Percentiles rank a stretch among this genome's conserved stretches.
Evolutionary conservation across 129 eudicot genomes (phyloP).

Genomic region (Dittrichia graveolens): DNA sequence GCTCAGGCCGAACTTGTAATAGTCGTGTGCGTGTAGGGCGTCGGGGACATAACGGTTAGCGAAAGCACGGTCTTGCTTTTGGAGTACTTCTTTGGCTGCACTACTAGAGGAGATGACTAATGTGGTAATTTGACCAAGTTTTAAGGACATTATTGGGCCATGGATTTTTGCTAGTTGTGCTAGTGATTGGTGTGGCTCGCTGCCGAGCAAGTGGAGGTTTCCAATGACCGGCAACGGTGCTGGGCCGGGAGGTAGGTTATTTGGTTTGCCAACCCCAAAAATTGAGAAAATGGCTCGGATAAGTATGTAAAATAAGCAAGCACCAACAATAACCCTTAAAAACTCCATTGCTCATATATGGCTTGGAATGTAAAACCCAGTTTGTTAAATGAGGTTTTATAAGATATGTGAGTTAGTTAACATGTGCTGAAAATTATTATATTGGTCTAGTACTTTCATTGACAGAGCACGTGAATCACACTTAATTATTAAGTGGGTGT

Average conservation of each 20-base stretch:
- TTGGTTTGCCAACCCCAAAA: neutral
- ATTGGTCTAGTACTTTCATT: too few species aligned
- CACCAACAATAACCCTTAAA: neutral
- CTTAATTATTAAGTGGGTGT: too few species aligned
- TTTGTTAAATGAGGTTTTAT: too few species aligned
- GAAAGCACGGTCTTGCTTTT: constrained; percentile 52
- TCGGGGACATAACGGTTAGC: constrained; percentile 40
- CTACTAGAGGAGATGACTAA: constrained; percentile 50
- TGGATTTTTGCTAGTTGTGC: constrained; percentile 41
- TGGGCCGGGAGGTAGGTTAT: constrained; percentile 60
- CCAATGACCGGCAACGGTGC: constrained; percentile 57
- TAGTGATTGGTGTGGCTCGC: constrained; percentile 52
- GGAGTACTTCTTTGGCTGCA: constrained; percentile 52
- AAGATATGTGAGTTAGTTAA: too few species aligned
- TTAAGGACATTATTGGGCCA: constrained; percentile 54
- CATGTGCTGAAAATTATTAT: too few species aligned
- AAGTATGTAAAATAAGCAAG: neutral
- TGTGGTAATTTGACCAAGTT: constrained; percentile 49
- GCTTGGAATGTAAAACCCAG: too few species aligned
- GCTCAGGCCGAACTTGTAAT: constrained; percentile 35
- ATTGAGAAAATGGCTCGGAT: neutral
- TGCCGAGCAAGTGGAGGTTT: constrained; percentile 44
- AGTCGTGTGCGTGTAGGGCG: constrained; percentile 41
- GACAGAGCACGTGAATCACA: too few species aligned
- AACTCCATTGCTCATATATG: constrained; percentile 8